Evolutionary conservation across 352 stramenopile species (phyloP).

Genomic region (Globisporangium carolinianum): DNA sequence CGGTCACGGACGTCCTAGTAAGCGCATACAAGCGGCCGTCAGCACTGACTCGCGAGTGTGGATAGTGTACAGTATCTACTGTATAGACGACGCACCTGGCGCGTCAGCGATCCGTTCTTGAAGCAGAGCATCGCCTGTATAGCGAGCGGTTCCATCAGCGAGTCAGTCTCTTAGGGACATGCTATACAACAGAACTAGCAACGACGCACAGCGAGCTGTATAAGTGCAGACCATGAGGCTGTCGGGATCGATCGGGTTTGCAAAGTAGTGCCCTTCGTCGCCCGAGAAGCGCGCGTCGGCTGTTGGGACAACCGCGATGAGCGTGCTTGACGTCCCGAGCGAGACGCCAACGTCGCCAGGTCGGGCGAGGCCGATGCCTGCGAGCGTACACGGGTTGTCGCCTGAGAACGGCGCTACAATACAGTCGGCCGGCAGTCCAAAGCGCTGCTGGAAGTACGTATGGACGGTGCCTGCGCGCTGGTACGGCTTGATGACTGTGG

Average conservation of each 20-base stretch:
- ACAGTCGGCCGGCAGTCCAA: conserved; percentile 47
- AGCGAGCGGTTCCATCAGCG: not conserved
- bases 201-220: not conserved
- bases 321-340: conserved; percentile 53
- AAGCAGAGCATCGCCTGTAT: conserved; percentile 79
- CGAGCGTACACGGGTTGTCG: conserved; percentile 77
- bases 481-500: conserved; percentile 41
- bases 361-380: conserved; percentile 49
- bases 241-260: conserved; percentile 67
- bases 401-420: conserved; percentile 69
- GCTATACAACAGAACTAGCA: not conserved
- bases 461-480: conserved; percentile 36
- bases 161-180: not conserved
- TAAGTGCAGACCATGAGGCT: conserved; percentile 38
- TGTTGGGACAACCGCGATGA: conserved; percentile 49
- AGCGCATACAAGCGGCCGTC: no score
- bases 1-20: conserved; percentile 37
- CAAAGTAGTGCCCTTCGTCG: conserved; percentile 77
- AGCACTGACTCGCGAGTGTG: no score
- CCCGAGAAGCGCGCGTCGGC: conserved; percentile 35
- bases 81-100: conserved; percentile 26
- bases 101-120: conserved; percentile 77
- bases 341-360: conserved; percentile 54
- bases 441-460: conserved; percentile 59
- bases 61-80: no score